Evolutionary conservation across 192 early-diverging fungal genomes (phyloP), one percentile per base, ranked within the genome.

Genomic region (Backusella sp.): DNA sequence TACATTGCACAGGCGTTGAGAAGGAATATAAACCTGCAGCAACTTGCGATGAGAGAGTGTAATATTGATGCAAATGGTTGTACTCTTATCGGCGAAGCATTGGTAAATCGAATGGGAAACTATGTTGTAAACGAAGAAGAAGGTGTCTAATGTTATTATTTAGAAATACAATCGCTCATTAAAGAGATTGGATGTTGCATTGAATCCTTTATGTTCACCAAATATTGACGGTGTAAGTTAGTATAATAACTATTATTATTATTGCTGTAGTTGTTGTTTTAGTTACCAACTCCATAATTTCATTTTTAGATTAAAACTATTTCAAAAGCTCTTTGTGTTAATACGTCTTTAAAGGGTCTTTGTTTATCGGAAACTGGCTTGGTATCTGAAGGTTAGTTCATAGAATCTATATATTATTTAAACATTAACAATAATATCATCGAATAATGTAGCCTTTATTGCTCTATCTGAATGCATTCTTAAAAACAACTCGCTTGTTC

Each of bases 401-500:
- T 0, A 66, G 41, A 52, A 53, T 37, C 9, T 23, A n/a, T 69
- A 39, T 69, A 23, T 14, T 28, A 70, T 70, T 2, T 28, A 14
- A 23, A 4, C 11, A 46, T 30, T 23, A 19, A 23, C 7, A 28
- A 39, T 28, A 34, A 32, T 28, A 49, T n/a, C 6, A 26, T 1
- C 23, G 7, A 34, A 42, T 28, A 49, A 30, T 62, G 12, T 52
- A 82, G 89, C 82, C 19, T 90, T 94, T 11, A 93, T 97, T 66
- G 86, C 88, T 6, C 77, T 97, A 49, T 94, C 96, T 21, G 96
- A 97, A 81, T 87, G 88, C 32, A 76, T 97, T 52, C 93, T 94
- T 6, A 91, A 96, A 65, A 94, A 89, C 19, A 86, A 85, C 6
- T 68, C 85, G 30, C 81, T 97, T 14, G 82, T 84, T 72, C 85